phyloP scores from a whole-genome alignment of 805 yeast species.

The Sungouiozyma intestinalis region DNA sequence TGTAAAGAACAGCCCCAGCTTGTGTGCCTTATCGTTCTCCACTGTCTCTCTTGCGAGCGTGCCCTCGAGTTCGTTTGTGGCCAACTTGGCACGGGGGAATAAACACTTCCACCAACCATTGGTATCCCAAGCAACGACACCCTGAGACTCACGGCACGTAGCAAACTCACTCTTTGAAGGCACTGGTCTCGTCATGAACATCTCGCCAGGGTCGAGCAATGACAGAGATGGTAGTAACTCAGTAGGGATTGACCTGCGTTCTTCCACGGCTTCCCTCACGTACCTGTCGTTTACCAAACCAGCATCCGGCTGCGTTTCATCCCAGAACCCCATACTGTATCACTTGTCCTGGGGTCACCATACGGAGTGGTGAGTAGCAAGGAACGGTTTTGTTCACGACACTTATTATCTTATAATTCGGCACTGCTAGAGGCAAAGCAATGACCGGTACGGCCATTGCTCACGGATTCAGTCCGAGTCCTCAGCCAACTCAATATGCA shows the following conservation, averaged over 20 bases:
- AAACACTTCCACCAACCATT: conserved; percentile 87
- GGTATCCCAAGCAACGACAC: conserved; percentile 73
- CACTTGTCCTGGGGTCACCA: too few species aligned
- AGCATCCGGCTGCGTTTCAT: neutral
- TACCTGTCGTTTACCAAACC: neutral
- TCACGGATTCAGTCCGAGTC: neutral
- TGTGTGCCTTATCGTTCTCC: conserved; percentile 31
- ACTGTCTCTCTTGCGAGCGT: conserved; percentile 18
- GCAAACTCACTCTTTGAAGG: conserved; percentile 52
- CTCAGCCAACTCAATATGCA: neutral
- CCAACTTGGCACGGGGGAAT: conserved; percentile 38
- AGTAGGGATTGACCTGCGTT: neutral
- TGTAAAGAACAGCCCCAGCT: conserved; percentile 50
- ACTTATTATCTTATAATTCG: too few species aligned
- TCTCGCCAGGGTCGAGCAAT: too few species aligned
- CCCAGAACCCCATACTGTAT: neutral
- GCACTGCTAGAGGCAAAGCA: too few species aligned
- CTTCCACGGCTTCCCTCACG: neutral
- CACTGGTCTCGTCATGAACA: neutral
- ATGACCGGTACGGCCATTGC: too few species aligned
- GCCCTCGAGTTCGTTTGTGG: conserved; percentile 22
- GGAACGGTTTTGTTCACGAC: too few species aligned
- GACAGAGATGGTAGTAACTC: neutral
- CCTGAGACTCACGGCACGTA: conserved; percentile 53
- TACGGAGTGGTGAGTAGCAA: too few species aligned